These are phyloP conservation scores for Leccinum subrobustum DNA, from an alignment of 1,284 basidiomycete genomes.

Conservation along the genomic window DNA sequence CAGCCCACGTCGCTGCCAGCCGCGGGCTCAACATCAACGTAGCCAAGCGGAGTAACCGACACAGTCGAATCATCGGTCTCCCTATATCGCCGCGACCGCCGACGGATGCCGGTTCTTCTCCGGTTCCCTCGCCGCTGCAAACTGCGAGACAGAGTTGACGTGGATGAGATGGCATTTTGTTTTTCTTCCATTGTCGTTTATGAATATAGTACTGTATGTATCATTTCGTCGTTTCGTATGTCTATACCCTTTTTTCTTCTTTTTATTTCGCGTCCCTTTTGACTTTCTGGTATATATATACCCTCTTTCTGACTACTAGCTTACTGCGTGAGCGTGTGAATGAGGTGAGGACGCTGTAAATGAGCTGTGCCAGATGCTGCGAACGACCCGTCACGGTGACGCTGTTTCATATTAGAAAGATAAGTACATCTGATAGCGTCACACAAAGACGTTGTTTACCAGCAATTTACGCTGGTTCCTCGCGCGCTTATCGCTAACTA, in stretches of 20 bases:
- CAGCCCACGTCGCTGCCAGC: constrained; percentile 60
- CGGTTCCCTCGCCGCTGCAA: constrained; percentile 21
- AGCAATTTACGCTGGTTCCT: too few species aligned
- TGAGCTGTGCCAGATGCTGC: too few species aligned
- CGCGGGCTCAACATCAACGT: constrained; percentile 66
- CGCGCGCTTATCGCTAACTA: too few species aligned
- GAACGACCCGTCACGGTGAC: too few species aligned
- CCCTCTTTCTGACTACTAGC: background rate
- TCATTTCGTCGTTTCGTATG: constrained; percentile 13
- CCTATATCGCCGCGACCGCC: constrained; percentile 59
- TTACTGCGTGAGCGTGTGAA: background rate
- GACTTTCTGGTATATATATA: constrained; percentile 23
- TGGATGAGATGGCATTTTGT: background rate
- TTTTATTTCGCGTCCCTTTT: background rate
- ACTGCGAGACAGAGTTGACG: constrained; percentile 30
- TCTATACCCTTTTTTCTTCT: constrained; percentile 30
- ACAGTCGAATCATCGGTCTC: constrained; percentile 61
- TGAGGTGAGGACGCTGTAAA: too few species aligned
- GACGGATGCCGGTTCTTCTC: constrained; percentile 16
- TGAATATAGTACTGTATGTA: constrained; percentile 10
- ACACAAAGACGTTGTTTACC: too few species aligned
- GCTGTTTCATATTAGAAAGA: too few species aligned
- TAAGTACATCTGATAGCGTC: too few species aligned
- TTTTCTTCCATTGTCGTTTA: background rate
- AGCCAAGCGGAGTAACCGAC: constrained; percentile 54